Base-by-base conservation (phyloP, 2,329 filamentous ascomycete genomes). In the Talaromyces sp. region DNA sequence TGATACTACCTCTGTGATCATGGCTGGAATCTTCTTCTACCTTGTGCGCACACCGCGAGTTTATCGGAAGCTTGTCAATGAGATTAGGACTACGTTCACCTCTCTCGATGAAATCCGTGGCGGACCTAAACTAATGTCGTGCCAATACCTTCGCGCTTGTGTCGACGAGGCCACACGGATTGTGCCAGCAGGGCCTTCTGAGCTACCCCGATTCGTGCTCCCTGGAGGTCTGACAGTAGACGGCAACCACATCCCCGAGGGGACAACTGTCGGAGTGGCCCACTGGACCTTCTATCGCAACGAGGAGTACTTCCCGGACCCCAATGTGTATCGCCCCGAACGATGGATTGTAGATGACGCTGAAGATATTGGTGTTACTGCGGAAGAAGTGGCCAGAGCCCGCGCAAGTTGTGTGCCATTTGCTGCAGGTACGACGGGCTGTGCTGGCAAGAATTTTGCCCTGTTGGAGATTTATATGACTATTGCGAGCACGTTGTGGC, bases 11-110 rank as follows among this genome's bases (percentile, higher is more conserved):
- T 47, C 62, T 7, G 58, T 52, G 2, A 52, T 37, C 7, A 47
- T 60, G 43, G 19, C 56, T 2, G 62, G 54, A 3, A 19, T 60
- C 5, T 60, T 64, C 10, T 64, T 64, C 62, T 64, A 60, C 14
- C 13, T 63, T 45, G 48, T 56, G 3, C 47, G 48, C 3, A 56
- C 48, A 1, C 48, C 47, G 33, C 43, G 47, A 13, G 47, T 41
- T 3, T 52, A 52, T 27, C 13, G 27, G 1, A 62, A 62, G 7
- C 60, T 62, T 2, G 45, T 52, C 14, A 22, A 52, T 27, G 60
- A 52, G 22, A 62, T 62, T 2, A 7, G 19, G 16, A 41, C 14
- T 24, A 62, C 47, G 0, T 62, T 62, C 14, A 19, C 14, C 22
- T 39, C 45, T n/a, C 14, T 27, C 22, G 45, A 62, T 31, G 33